Percentiles rank a stretch among this genome's conserved stretches.
Evolutionary conservation across 1,284 basidiomycete species (phyloP).

Genomic region (Ustilago curta): DNA sequence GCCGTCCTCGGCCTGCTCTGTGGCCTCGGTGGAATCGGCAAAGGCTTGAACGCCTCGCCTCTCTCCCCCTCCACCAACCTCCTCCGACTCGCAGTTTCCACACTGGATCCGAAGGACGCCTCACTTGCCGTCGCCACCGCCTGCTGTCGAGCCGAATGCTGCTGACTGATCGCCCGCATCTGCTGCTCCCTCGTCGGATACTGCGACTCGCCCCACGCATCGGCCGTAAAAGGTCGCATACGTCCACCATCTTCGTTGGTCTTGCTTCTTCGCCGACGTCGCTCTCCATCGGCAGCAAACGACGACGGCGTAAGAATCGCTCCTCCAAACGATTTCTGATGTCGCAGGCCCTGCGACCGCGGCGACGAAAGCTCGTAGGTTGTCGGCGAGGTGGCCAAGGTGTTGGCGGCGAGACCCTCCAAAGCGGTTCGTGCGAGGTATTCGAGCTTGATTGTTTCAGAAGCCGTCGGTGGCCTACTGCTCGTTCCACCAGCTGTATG

Average conservation of each 20-base stretch:
- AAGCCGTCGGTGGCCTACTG: slow-evolving; percentile 44
- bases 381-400: background rate
- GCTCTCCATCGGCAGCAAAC: slow-evolving; percentile 29
- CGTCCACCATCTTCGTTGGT: slow-evolving; percentile 24
- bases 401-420: background rate
- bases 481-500: slow-evolving; percentile 7
- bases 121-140: slow-evolving; percentile 1
- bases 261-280: slow-evolving; percentile 32
- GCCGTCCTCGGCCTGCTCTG: slow-evolving; percentile 29
- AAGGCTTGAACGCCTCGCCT: slow-evolving; percentile 1
- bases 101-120: slow-evolving; percentile 2
- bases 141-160: slow-evolving; percentile 14
- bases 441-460: slow-evolving; percentile 48
- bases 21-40: slow-evolving; percentile 27
- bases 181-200: slow-evolving; percentile 26
- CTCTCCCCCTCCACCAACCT: background rate
- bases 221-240: slow-evolving; percentile 41
- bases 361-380: background rate
- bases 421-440: slow-evolving; percentile 32
- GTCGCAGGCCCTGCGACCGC: slow-evolving; percentile 12
- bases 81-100: background rate
- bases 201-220: slow-evolving; percentile 41
- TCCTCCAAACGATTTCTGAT: slow-evolving; percentile 20
- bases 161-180: slow-evolving; percentile 20
- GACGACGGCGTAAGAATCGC: slow-evolving; percentile 31